phyloP scores from a whole-genome alignment of 164 flowering plant species.

The Magnolia changhungtana region DNA sequence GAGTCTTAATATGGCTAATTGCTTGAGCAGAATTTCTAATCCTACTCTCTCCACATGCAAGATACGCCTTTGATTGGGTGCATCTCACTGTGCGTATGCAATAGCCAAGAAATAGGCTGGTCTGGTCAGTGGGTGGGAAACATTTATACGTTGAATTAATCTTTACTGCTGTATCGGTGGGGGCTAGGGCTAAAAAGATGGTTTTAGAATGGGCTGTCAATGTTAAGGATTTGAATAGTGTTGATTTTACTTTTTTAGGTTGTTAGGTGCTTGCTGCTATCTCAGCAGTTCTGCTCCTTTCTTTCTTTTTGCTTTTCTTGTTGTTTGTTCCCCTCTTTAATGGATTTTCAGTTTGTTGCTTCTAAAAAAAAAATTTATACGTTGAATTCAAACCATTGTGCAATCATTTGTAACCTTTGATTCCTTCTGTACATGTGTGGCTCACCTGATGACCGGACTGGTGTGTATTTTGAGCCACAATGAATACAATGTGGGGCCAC shows the following conservation, averaged over 20 bases:
- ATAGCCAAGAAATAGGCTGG: neutral
- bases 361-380: neutral
- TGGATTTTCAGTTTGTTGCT: too few species aligned
- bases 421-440: neutral
- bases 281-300: too few species aligned
- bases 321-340: too few species aligned
- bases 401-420: neutral
- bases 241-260: too few species aligned
- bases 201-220: too few species aligned
- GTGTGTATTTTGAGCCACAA: neutral
- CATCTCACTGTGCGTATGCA: neutral
- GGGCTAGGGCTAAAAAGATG: too few species aligned
- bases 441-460: neutral
- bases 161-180: too few species aligned
- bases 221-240: too few species aligned
- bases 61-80: neutral
- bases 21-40: neutral
- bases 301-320: too few species aligned
- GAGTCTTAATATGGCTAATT: too few species aligned
- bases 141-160: neutral
- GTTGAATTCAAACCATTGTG: neutral
- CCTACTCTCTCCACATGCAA: neutral
- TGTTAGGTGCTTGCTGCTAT: too few species aligned
- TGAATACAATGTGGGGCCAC: too few species aligned
- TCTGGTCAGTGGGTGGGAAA: neutral